These are phyloP conservation scores for Haplosporangium sp. DNA, from an alignment of 371 early-diverging fungal genomes.

Conservation along the genomic window DNA sequence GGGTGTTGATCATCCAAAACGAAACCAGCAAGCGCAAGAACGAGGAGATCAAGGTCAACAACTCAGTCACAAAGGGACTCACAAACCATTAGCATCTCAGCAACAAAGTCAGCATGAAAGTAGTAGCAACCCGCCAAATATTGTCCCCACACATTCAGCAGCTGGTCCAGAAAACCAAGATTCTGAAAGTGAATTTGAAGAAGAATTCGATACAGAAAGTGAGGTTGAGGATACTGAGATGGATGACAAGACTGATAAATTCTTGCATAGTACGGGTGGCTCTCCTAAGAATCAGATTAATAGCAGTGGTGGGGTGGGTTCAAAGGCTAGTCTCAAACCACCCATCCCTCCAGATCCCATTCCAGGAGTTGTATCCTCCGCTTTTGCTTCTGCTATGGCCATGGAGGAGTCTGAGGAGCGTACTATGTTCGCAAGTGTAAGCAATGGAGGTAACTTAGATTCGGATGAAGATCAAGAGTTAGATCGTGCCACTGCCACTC, in stretches of 20 bases:
- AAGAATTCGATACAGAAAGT: conserved; percentile 56
- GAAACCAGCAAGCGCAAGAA: conserved; percentile 10
- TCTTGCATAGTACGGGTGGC: conserved; percentile 10
- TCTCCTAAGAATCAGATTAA: conserved; percentile 6
- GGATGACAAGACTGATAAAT: not conserved
- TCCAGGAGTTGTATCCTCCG: conserved; percentile 22
- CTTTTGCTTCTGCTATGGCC: conserved; percentile 37
- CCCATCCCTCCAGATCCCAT: conserved; percentile 26
- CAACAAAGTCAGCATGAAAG: not conserved
- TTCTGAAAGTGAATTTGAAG: conserved; percentile 35
- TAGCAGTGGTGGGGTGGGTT: conserved; percentile 15
- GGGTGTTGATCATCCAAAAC: conserved; percentile 42
- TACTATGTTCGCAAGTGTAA: conserved; percentile 23
- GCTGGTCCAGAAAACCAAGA: not conserved
- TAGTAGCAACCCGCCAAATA: not conserved
- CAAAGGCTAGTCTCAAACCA: conserved; percentile 26
- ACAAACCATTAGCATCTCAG: not conserved
- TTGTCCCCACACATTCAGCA: not conserved
- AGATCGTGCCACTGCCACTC: conserved; percentile 20
- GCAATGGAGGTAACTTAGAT: conserved; percentile 23
- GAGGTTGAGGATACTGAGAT: conserved; percentile 29
- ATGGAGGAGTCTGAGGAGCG: conserved; percentile 42
- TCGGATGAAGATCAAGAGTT: conserved; percentile 26
- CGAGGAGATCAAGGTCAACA: conserved; percentile 1
- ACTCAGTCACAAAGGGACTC: not conserved